A percentile compares a stretch with the other conserved stretches of the same genome.
phyloP scores from a whole-genome alignment of 2,329 filamentous ascomycete genomes.

The Helotiales sp. region DNA sequence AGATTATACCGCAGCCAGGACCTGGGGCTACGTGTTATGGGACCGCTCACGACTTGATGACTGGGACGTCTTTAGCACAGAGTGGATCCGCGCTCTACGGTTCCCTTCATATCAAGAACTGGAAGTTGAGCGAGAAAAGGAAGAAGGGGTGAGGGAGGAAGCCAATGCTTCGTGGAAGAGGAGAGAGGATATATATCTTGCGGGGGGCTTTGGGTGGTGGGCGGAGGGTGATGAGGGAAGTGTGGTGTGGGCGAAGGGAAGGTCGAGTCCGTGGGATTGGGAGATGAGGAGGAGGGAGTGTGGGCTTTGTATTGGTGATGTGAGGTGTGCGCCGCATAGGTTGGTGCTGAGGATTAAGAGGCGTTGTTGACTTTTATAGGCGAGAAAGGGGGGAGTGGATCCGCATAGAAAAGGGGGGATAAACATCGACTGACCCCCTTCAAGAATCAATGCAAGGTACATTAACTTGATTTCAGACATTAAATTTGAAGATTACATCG shows the following conservation, averaged over 20 bases:
- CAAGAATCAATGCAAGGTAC: too few relatives aligned
- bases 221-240: not conserved
- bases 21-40: slow-evolving; percentile 7
- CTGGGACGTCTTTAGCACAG: not conserved
- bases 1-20: not conserved
- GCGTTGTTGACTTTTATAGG: not conserved
- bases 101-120: not conserved
- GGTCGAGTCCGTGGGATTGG: not conserved
- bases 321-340: not conserved
- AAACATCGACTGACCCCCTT: too few relatives aligned
- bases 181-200: not conserved
- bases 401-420: not conserved
- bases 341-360: not conserved
- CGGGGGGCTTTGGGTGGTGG: not conserved
- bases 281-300: not conserved
- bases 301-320: not conserved
- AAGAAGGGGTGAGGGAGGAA: not conserved
- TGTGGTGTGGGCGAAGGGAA: not conserved
- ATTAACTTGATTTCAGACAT: too few relatives aligned
- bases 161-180: not conserved
- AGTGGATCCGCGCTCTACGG: not conserved
- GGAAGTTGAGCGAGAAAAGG: not conserved
- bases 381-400: not conserved
- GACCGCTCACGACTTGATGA: not conserved
- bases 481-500: too few relatives aligned